Evolutionary conservation across 257 asterid genomes (phyloP), one percentile per base, ranked within the genome.

Genomic region (Phtheirospermum japonicum): DNA sequence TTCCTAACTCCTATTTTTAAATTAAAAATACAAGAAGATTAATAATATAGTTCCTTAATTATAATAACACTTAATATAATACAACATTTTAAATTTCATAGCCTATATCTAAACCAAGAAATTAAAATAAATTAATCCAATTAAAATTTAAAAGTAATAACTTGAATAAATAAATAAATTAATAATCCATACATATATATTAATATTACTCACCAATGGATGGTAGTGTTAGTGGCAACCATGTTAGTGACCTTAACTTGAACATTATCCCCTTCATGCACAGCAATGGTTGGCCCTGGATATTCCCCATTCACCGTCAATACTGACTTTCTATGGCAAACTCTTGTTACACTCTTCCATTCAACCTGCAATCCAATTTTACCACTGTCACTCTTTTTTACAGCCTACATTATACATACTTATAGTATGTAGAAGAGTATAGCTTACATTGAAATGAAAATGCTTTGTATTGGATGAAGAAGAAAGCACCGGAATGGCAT

Each of bases 201-300:
- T n/a, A n/a, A n/a, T n/a, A n/a, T n/a, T n/a, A n/a, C 78, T 65
- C 46, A 89, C 95, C 95, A 86, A 46, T 89, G 96, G 69, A 89
- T 73, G 11, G 95, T 89, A 37, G 95, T 86, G 72, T 89, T 89
- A 37, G 67, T 63, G 2, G 79, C 75, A 54, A 72, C 89, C 16
- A 5, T 52, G 68, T 89, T 89, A 5, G 79, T 80, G 34, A 89
- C 95, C 60, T 51, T 72, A 6, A 89, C 51, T 60, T 82, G 82
- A 17, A 84, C 87, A 59, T 79, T 67, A 66, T 89, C 95, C 16
- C 96, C 93, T 83, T 89, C 95, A 48, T 82, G 73, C 37, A 86
- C 87, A n/a, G 50, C 36, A 54, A 89, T 82, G 18, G 80, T 80
- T 13, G 96, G 95, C 37, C 95, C 96, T 12, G 93, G 96, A 76